A percentile compares a stretch with the other conserved stretches of the same genome.
These are phyloP conservation scores for Boletellus deceptivus DNA, from an alignment of 1,284 basidiomycete genomes.

Conservation along the genomic window DNA sequence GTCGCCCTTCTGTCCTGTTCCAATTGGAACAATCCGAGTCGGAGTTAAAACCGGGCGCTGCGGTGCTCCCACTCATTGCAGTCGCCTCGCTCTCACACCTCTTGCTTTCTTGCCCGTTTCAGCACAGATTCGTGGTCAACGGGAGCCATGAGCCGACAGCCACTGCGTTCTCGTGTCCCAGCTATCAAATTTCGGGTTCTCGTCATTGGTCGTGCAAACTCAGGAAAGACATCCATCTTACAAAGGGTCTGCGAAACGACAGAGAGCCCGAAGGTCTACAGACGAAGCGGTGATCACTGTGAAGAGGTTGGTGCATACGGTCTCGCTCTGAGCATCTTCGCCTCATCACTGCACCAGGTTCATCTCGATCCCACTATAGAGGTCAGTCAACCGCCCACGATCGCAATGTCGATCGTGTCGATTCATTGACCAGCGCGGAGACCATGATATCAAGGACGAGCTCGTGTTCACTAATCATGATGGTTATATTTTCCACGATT, in stretches of 20 bases:
- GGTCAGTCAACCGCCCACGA: too few relatives aligned
- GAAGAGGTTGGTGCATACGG: slow-evolving; percentile 1
- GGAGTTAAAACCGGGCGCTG: too few relatives aligned
- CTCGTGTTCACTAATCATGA: too few relatives aligned
- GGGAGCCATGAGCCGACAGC: too few relatives aligned
- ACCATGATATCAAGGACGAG: too few relatives aligned
- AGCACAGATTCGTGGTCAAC: too few relatives aligned
- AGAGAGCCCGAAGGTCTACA: slow-evolving; percentile 4
- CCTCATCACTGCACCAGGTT: not conserved
- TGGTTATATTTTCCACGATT: slow-evolving; percentile 4
- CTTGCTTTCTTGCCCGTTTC: too few relatives aligned
- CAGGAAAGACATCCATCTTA: slow-evolving; percentile 8
- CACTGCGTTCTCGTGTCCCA: not conserved
- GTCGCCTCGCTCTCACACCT: too few relatives aligned
- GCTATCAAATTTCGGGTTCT: slow-evolving; percentile 4
- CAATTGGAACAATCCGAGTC: too few relatives aligned
- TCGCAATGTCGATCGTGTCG: too few relatives aligned
- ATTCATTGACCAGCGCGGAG: too few relatives aligned
- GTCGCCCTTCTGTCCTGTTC: not conserved
- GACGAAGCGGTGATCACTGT: not conserved
- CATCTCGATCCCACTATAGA: not conserved
- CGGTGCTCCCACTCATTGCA: too few relatives aligned
- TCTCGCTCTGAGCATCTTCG: not conserved
- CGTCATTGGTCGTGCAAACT: slow-evolving; percentile 2
- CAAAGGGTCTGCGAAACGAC: slow-evolving; percentile 8